Evolutionary conservation across 1,284 basidiomycete genomes (phyloP).

Genomic region (Ganoderma meredithae): DNA sequence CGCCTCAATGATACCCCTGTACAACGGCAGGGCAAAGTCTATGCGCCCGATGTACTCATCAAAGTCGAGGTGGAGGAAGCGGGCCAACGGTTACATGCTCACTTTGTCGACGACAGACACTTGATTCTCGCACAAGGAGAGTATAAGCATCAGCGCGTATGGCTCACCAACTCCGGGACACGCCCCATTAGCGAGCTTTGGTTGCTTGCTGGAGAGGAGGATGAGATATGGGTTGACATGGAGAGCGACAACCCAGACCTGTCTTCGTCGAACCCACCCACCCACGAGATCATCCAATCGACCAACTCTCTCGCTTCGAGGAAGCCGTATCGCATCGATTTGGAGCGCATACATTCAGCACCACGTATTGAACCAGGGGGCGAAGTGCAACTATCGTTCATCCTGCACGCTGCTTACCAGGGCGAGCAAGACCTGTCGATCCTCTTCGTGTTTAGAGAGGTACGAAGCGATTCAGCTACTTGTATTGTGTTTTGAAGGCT

Average conservation of each 20-base stretch:
- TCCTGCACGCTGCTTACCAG: conserved; percentile 57
- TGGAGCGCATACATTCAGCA: conserved; percentile 45
- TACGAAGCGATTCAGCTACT: conserved; percentile 41
- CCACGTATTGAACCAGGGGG: conserved; percentile 55
- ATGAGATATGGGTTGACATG: conserved; percentile 64
- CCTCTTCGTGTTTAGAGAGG: conserved; percentile 77
- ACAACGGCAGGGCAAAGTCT: conserved; percentile 69
- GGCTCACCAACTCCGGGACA: conserved; percentile 68
- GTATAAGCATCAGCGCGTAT: conserved; percentile 56
- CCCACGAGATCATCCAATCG: conserved; percentile 51
- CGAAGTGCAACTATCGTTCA: conserved; percentile 54
- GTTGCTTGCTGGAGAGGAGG: conserved; percentile 64
- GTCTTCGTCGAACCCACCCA: conserved; percentile 23
- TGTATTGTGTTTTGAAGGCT: conserved; percentile 8
- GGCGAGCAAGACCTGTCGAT: conserved; percentile 62
- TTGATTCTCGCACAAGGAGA: conserved; percentile 71
- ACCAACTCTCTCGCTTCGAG: conserved; percentile 61
- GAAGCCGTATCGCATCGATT: conserved; percentile 54
- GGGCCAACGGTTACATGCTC: conserved; percentile 62
- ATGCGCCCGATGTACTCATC: conserved; percentile 68
- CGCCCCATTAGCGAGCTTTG: conserved; percentile 69
- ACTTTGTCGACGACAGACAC: conserved; percentile 60
- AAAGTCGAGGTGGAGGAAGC: conserved; percentile 66
- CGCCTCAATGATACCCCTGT: conserved; percentile 74
- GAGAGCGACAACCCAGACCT: conserved; percentile 25